Evolutionary conservation across 1,284 basidiomycete species (phyloP).

Genomic region (Dichomitus squalens): DNA sequence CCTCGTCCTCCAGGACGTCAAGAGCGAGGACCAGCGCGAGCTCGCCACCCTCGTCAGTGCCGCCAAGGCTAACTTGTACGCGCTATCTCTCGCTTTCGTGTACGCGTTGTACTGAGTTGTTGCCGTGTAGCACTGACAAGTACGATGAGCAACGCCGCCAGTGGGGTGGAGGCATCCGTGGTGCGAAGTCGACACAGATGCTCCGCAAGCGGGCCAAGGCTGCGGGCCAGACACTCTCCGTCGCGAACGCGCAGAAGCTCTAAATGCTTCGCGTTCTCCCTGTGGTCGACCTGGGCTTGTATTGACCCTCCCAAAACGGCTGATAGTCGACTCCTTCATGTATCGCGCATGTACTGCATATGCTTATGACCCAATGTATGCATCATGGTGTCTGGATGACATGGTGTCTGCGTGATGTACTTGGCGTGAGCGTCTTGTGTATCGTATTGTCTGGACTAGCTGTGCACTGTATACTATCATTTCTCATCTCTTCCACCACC

Average conservation of each 20-base stretch:
- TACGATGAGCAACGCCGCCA: slow-evolving; percentile 89
- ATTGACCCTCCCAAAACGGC: too few species aligned
- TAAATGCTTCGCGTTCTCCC: slow-evolving; percentile 32
- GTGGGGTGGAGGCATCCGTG: slow-evolving; percentile 97
- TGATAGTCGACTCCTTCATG: too few species aligned
- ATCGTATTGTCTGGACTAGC: too few species aligned
- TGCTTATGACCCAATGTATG: too few species aligned
- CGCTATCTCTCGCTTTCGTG: slow-evolving; percentile 15
- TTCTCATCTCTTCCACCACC: too few species aligned
- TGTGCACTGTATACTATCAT: too few species aligned
- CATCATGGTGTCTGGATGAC: too few species aligned
- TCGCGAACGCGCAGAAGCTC: slow-evolving; percentile 63
- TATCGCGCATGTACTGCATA: too few species aligned
- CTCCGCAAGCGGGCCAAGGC: slow-evolving; percentile 95
- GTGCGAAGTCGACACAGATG: slow-evolving; percentile 92
- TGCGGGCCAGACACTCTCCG: slow-evolving; percentile 64
- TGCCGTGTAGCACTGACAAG: slow-evolving; percentile 80
- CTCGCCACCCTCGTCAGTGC: slow-evolving; percentile 92
- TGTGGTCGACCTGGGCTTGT: slow-evolving; percentile 13
- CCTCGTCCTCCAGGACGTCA: slow-evolving; percentile 90
- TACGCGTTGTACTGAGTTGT: slow-evolving; percentile 6
- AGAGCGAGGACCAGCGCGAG: slow-evolving; percentile 92
- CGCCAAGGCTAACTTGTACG: slow-evolving; percentile 96
- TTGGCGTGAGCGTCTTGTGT: too few species aligned
- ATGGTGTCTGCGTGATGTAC: too few species aligned